These are phyloP conservation scores for Samsoniella hepiali DNA, from an alignment of 2,329 filamentous ascomycete species.

Conservation along the genomic window DNA sequence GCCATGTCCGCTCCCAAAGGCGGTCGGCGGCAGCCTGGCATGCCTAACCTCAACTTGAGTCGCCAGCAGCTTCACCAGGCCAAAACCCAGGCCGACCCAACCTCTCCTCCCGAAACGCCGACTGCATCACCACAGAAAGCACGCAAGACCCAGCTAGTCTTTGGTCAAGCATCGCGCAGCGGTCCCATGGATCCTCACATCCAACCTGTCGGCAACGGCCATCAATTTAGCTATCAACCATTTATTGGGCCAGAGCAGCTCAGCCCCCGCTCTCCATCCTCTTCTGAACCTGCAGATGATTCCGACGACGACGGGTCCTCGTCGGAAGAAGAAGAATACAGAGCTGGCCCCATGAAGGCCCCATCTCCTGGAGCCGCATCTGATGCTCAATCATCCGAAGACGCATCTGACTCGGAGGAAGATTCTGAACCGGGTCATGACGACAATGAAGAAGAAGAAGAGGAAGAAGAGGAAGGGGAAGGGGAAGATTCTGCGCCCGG, in stretches of 20 bases:
- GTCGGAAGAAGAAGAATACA: background rate
- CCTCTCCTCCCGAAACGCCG: conserved; percentile 48
- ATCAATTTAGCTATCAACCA: conserved; percentile 42
- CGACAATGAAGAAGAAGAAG: background rate
- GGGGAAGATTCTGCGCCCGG: background rate
- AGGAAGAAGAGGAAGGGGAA: background rate
- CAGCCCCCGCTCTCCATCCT: conserved; percentile 33
- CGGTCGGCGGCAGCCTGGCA: conserved; percentile 37
- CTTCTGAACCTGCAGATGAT: conserved; percentile 23
- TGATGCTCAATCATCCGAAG: conserved; percentile 6
- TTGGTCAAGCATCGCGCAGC: conserved; percentile 29
- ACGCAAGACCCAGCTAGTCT: conserved; percentile 34
- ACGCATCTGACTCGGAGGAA: conserved; percentile 6
- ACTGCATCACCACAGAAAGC: conserved; percentile 36
- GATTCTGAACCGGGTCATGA: background rate
- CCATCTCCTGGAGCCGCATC: background rate
- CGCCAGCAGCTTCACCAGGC: conserved; percentile 27
- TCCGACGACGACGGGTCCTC: conserved; percentile 24
- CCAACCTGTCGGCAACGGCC: conserved; percentile 40
- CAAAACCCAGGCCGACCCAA: conserved; percentile 33
- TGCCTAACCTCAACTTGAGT: conserved; percentile 39
- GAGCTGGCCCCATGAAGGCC: background rate
- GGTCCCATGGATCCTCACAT: conserved; percentile 40
- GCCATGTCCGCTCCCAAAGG: conserved; percentile 34
- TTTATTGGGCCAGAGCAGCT: conserved; percentile 33